Evolutionary conservation across 2,329 filamentous ascomycete species (phyloP), one percentile per base, ranked within the genome.

Genomic region (Seiridium cupressi): DNA sequence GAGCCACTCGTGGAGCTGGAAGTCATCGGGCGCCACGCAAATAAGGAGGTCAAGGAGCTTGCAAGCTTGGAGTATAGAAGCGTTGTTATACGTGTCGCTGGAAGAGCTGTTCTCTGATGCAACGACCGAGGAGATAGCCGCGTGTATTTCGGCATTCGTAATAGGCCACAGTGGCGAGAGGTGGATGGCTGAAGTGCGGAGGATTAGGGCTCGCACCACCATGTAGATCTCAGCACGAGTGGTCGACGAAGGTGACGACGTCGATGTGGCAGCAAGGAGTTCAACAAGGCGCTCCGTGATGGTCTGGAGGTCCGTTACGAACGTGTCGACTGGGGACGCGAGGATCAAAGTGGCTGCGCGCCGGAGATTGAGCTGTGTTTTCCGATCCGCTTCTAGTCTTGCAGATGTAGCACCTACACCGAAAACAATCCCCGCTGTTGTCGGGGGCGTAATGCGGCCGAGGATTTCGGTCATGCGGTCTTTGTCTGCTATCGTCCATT

Each of bases 1-100:
- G 3, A 98, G 85, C 95, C 95, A 99, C 78, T 97, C 92, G 69
- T 96, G 90, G n/a, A 98, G 84, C 74, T 98, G 95, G 76, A 98
- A 99, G 73, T 99, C 95, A 66, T 99, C 95, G 0, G 93, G 94
- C 4, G 91, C 89, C 6, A 93, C 81, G 48, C 92, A 89, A 11
- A 98, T 84, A n/a, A 99, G 81, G 26, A 93, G 81, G 70, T 99
- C 95, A 3, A 99, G 83, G 3, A 99, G 83, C 72, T 98, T 99
- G 77, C 93, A 97, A 0, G 93, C 93, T 73, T 99, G 94, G 3
- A 99, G 78, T 13, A 97, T 79, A 2, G 90, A 88, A 2, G 86
- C 78, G 65, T 92, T 90, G 69, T 86, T 91, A 75, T 92, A 97
- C 9, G 85, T 89, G 32, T 95, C 91, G 5, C 83, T 82, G 10